Evolutionary conservation across 1,284 basidiomycete species (phyloP).

Genomic region (Leccinum glutinopallens): DNA sequence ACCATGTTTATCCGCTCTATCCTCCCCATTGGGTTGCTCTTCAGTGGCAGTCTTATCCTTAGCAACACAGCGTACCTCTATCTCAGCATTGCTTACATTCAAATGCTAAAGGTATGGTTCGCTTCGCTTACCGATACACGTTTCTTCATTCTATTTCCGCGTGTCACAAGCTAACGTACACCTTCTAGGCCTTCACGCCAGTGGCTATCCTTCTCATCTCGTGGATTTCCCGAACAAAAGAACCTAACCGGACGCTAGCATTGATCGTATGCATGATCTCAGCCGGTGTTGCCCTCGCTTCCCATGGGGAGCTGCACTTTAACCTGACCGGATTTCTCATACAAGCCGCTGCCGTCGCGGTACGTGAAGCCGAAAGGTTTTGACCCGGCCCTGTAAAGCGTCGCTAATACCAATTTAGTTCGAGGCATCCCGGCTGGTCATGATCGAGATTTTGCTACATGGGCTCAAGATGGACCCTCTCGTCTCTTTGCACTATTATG

Average conservation of each 20-base stretch:
- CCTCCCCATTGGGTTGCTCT: slow-evolving; percentile 90
- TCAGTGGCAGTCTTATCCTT: slow-evolving; percentile 89
- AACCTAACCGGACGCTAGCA: slow-evolving; percentile 80
- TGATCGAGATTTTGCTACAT: slow-evolving; percentile 95
- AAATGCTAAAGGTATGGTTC: slow-evolving; percentile 88
- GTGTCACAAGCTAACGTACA: slow-evolving; percentile 12
- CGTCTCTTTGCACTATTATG: slow-evolving; percentile 95
- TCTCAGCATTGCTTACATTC: slow-evolving; percentile 91
- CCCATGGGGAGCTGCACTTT: slow-evolving; percentile 86
- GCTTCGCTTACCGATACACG: not conserved
- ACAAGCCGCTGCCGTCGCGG: slow-evolving; percentile 79
- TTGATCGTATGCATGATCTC: slow-evolving; percentile 94
- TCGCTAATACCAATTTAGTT: slow-evolving; percentile 49
- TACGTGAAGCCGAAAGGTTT: slow-evolving; percentile 39
- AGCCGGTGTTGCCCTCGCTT: slow-evolving; percentile 84
- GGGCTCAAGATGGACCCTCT: slow-evolving; percentile 98
- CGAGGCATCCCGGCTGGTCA: slow-evolving; percentile 89
- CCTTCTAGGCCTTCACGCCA: slow-evolving; percentile 85
- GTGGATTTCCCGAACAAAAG: slow-evolving; percentile 87
- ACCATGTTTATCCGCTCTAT: slow-evolving; percentile 87
- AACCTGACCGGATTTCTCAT: slow-evolving; percentile 86
- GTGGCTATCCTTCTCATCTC: slow-evolving; percentile 96
- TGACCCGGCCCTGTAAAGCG: slow-evolving; percentile 3
- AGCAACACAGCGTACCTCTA: slow-evolving; percentile 95
- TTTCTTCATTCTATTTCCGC: not conserved